Percentiles rank a stretch among this genome's conserved stretches.
Conservation (phyloP, 805 yeast species). For the Torulaspora franciscae region DNA sequence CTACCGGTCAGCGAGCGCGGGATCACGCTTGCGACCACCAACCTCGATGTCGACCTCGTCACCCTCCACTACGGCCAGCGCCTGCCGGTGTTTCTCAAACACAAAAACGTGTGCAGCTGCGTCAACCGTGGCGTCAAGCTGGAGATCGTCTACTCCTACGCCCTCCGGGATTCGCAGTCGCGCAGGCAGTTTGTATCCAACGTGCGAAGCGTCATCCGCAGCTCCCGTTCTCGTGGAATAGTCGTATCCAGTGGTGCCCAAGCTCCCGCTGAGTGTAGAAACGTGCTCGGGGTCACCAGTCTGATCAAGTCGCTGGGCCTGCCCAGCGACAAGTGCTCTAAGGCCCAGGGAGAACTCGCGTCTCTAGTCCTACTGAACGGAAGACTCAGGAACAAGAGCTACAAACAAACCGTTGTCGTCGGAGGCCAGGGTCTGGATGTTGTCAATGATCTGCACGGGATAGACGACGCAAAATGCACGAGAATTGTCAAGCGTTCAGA, state of each 20-base stretch:
- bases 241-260: slow-evolving; percentile 73
- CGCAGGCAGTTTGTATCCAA: slow-evolving; percentile 67
- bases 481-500: slow-evolving; percentile 25
- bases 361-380: slow-evolving; percentile 67
- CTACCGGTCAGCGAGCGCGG: slow-evolving; percentile 78
- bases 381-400: slow-evolving; percentile 62
- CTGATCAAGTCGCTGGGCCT: slow-evolving; percentile 67
- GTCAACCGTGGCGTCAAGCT: slow-evolving; percentile 75
- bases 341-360: slow-evolving; percentile 56
- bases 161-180: slow-evolving; percentile 41
- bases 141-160: slow-evolving; percentile 66
- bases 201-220: slow-evolving; percentile 67
- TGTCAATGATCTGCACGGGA: slow-evolving; percentile 21
- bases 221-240: slow-evolving; percentile 75
- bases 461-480: slow-evolving; percentile 15
- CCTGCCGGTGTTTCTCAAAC: slow-evolving; percentile 72
- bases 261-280: slow-evolving; percentile 53
- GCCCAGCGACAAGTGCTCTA: slow-evolving; percentile 54
- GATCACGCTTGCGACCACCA: slow-evolving; percentile 65
- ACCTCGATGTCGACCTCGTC: slow-evolving; percentile 75
- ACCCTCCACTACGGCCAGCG: slow-evolving; percentile 63
- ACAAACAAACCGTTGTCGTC: slow-evolving; percentile 65
- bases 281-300: slow-evolving; percentile 62
- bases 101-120: slow-evolving; percentile 80
- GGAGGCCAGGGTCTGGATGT: slow-evolving; percentile 38